Evolutionary conservation across 768 basidiomycete genomes (phyloP).

Genomic region (Agaricus sinodeliciosus): DNA sequence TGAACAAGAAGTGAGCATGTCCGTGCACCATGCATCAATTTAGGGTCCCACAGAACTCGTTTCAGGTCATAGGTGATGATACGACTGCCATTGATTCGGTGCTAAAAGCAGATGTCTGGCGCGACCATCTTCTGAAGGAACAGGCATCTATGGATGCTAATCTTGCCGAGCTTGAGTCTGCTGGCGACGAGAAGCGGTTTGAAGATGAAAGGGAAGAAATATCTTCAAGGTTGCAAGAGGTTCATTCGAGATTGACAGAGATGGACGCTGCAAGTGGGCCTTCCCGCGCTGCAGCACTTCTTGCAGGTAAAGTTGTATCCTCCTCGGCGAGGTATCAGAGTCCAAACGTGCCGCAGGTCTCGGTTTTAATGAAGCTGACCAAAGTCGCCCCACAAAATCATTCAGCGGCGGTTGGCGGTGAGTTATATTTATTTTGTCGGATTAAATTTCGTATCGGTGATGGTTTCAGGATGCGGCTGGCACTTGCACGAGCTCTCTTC

Average conservation of each 20-base stretch:
- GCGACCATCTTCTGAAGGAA: constrained; percentile 86
- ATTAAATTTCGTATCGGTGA: not conserved
- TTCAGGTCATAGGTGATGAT: constrained; percentile 86
- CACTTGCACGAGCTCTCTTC: constrained; percentile 91
- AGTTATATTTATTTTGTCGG: constrained; percentile 12
- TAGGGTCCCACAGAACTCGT: not conserved
- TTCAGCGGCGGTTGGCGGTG: constrained; percentile 97
- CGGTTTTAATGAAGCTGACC: constrained; percentile 87
- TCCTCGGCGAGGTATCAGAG: not conserved
- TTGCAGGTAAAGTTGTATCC: constrained; percentile 56
- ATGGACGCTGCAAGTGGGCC: constrained; percentile 99
- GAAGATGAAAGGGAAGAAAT: constrained; percentile 86
- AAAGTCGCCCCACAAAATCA: constrained; percentile 71
- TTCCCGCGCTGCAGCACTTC: constrained; percentile 81
- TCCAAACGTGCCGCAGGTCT: constrained; percentile 45
- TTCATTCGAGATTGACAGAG: constrained; percentile 86
- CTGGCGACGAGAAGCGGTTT: constrained; percentile 72
- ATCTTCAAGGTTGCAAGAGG: constrained; percentile 74
- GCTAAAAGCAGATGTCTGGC: constrained; percentile 99
- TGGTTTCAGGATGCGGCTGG: constrained; percentile 79
- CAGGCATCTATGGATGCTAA: constrained; percentile 70
- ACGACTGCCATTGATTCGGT: constrained; percentile 91
- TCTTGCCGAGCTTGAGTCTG: constrained; percentile 64
- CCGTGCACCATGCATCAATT: not conserved
- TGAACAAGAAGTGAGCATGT: constrained; percentile 78